phyloP scores from a whole-genome alignment of 257 asterid genomes.

The Coffea canephora region DNA sequence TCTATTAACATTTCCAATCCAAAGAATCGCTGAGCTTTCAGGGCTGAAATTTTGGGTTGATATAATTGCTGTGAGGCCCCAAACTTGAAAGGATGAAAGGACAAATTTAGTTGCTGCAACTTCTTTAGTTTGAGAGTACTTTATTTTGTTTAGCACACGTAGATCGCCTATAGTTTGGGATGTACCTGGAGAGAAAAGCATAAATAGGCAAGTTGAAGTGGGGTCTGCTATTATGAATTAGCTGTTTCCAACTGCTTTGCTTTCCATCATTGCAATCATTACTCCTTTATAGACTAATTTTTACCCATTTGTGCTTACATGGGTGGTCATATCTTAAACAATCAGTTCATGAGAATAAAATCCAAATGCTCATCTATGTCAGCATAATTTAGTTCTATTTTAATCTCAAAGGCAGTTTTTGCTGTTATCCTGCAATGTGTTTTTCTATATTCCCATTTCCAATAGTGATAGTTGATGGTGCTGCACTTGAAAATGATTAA shows the following conservation, averaged over 20 bases:
- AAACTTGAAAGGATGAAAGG: constrained; percentile 1
- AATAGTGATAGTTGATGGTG: background rate
- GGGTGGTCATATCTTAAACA: constrained; percentile 4
- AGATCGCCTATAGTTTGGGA: background rate
- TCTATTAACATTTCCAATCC: constrained; percentile 5
- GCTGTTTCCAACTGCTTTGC: constrained; percentile 5
- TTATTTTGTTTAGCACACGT: background rate
- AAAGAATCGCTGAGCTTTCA: constrained; percentile 2
- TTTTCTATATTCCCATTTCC: background rate
- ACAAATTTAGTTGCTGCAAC: constrained; percentile 1
- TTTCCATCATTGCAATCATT: constrained; percentile 7
- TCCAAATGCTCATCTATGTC: background rate
- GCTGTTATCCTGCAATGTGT: background rate
- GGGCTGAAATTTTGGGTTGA: constrained; percentile 13
- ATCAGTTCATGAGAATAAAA: background rate
- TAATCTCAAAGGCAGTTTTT: background rate
- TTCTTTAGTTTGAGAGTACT: constrained; percentile 2
- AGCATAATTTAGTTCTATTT: background rate
- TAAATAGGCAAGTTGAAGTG: background rate
- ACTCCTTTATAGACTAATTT: background rate
- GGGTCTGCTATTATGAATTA: background rate
- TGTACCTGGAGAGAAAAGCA: background rate
- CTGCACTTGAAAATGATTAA: background rate
- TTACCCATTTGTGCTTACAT: background rate
- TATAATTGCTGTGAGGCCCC: constrained; percentile 11